These are phyloP conservation scores for Posidonia australis DNA, from an alignment of 106 monocot species.

Conservation along the genomic window DNA sequence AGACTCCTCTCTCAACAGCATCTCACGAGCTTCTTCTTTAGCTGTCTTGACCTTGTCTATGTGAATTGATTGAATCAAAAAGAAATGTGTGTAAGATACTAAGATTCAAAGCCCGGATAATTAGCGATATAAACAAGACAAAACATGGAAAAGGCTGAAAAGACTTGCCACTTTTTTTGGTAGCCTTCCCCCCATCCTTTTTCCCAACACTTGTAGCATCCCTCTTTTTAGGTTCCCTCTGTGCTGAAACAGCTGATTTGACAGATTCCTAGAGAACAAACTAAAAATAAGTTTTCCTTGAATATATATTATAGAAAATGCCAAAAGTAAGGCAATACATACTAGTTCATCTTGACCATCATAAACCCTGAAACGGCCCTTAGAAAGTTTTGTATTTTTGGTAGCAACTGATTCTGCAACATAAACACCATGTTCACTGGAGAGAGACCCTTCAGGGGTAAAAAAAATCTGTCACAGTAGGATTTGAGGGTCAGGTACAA, in stretches of 20 bases:
- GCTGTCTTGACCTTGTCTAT: conserved; percentile 60
- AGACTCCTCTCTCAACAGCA: conserved; percentile 68
- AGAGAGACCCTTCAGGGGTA: conserved; percentile 81
- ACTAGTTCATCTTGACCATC: conserved; percentile 52
- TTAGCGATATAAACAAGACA: background rate
- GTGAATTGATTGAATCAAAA: background rate
- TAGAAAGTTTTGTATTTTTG: conserved; percentile 70
- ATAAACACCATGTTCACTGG: conserved; percentile 87
- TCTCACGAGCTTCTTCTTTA: conserved; percentile 91
- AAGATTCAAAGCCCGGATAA: background rate
- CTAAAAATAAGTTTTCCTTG: no score
- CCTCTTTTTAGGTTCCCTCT: conserved; percentile 38
- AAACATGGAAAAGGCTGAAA: background rate
- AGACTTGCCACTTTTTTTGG: conserved; percentile 55
- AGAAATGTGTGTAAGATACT: background rate
- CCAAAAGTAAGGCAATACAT: no score
- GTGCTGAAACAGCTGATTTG: conserved; percentile 14
- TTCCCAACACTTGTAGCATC: conserved; percentile 40
- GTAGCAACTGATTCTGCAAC: conserved; percentile 64
- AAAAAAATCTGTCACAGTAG: conserved; percentile 53
- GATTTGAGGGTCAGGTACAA: background rate
- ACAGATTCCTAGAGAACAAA: conserved; percentile 38
- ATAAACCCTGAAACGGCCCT: conserved; percentile 75
- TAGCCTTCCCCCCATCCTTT: conserved; percentile 49
- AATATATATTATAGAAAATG: no score